phyloP scores from a whole-genome alignment of 1,284 basidiomycete genomes.

The Ganoderma leucocontextum region DNA sequence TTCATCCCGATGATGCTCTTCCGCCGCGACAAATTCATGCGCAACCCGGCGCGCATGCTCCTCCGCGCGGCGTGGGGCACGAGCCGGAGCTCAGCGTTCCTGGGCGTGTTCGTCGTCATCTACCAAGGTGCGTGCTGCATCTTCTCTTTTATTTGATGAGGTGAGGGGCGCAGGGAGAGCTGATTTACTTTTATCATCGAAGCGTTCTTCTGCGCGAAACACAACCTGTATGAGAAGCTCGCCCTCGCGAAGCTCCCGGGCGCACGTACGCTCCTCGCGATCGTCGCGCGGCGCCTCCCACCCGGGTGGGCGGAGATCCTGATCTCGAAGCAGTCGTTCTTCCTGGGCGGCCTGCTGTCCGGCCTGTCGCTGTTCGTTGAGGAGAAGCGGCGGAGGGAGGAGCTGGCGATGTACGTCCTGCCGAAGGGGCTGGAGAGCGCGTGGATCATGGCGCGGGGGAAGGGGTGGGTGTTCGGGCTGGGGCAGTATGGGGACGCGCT shows the following conservation, averaged over 20 bases:
- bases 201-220: slow-evolving; percentile 83
- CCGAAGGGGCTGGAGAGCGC: slow-evolving; percentile 91
- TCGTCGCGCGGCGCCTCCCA: slow-evolving; percentile 48
- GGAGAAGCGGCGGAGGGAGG: slow-evolving; percentile 81
- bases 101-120: slow-evolving; percentile 86
- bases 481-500: slow-evolving; percentile 74
- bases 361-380: slow-evolving; percentile 89
- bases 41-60: slow-evolving; percentile 72
- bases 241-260: slow-evolving; percentile 39
- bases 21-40: slow-evolving; percentile 67
- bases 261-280: slow-evolving; percentile 31
- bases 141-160: background rate
- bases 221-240: slow-evolving; percentile 62
- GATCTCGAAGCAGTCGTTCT: slow-evolving; percentile 76
- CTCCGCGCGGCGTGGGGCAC: slow-evolving; percentile 77
- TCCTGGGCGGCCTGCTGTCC: slow-evolving; percentile 79
- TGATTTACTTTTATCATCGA: background rate
- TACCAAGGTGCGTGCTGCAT: slow-evolving; percentile 73
- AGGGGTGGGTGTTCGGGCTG: slow-evolving; percentile 81
- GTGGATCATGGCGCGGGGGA: slow-evolving; percentile 83
- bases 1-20: slow-evolving; percentile 88
- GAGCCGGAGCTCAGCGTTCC: slow-evolving; percentile 87
- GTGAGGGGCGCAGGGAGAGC: background rate
- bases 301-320: slow-evolving; percentile 61
- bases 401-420: slow-evolving; percentile 94